Percentiles rank a stretch among this genome's conserved stretches.
Conservation (phyloP, 2,329 filamentous ascomycete species). For the Diaporthe caulivora region DNA sequence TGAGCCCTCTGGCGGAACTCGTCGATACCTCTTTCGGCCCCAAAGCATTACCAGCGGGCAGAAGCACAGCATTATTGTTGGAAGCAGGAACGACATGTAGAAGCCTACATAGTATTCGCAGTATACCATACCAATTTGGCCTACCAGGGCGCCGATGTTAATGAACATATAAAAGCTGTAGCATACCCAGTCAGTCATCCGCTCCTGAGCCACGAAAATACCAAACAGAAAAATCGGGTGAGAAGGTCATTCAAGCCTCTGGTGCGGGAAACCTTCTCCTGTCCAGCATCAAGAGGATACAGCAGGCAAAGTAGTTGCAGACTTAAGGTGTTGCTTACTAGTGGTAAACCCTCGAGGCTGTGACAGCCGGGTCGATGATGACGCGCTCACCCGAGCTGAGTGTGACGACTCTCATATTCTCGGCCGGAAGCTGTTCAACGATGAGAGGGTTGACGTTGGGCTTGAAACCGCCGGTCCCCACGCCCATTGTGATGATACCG, state of each 20-base stretch:
- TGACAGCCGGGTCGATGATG: slow-evolving; percentile 74
- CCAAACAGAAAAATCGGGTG: too few relatives aligned
- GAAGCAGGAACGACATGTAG: slow-evolving; percentile 70
- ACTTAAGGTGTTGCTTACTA: slow-evolving; percentile 50
- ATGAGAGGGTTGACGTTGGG: slow-evolving; percentile 77
- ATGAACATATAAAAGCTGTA: slow-evolving; percentile 54
- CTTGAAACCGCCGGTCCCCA: slow-evolving; percentile 83
- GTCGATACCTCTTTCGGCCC: slow-evolving; percentile 63
- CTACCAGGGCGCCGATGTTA: slow-evolving; percentile 68
- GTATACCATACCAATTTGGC: slow-evolving; percentile 70
- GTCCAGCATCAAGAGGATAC: too few relatives aligned
- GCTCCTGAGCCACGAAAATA: too few relatives aligned
- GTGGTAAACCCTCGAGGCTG: slow-evolving; percentile 72
- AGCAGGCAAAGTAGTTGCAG: too few relatives aligned
- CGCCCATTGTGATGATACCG: slow-evolving; percentile 60
- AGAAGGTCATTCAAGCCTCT: too few relatives aligned
- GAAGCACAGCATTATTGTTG: slow-evolving; percentile 67
- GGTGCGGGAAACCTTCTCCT: too few relatives aligned
- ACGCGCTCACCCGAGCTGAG: slow-evolving; percentile 70
- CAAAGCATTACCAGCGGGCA: slow-evolving; percentile 68
- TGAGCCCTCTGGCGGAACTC: slow-evolving; percentile 67
- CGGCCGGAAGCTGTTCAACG: slow-evolving; percentile 72
- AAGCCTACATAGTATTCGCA: slow-evolving; percentile 75
- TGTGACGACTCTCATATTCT: slow-evolving; percentile 66
- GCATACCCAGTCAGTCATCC: neutral